Conservation (phyloP, 768 basidiomycete genomes). For the Imleria badia region DNA sequence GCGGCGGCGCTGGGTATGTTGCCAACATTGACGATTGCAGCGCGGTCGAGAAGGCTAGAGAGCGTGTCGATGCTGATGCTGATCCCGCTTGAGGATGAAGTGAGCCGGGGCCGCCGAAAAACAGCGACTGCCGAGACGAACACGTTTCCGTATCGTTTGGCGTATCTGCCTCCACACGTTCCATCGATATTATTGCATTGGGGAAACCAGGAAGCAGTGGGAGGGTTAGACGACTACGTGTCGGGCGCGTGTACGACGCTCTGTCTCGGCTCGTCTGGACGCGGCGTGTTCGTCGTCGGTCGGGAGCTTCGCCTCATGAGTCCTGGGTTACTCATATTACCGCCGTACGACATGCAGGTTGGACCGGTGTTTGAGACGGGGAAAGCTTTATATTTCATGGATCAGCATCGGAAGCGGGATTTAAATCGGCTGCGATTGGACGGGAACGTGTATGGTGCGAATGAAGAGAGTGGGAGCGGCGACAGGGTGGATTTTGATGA, state of each 20-base stretch:
- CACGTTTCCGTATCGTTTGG: constrained; percentile 24
- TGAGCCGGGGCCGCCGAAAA: not conserved
- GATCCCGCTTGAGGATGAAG: constrained; percentile 17
- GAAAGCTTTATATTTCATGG: constrained; percentile 17
- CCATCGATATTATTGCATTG: not conserved
- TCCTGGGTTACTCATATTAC: constrained; percentile 23
- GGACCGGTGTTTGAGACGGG: constrained; percentile 30
- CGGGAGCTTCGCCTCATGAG: constrained; percentile 23
- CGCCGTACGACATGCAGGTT: constrained; percentile 30
- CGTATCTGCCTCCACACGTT: constrained; percentile 8
- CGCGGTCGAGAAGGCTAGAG: constrained; percentile 12
- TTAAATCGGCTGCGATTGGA: not conserved
- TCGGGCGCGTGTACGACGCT: constrained; percentile 15
- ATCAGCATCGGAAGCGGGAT: not conserved
- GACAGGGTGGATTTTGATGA: constrained; percentile 32
- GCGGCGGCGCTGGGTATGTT: not conserved
- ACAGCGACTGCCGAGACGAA: not conserved
- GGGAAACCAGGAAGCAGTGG: not conserved
- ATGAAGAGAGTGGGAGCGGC: not conserved
- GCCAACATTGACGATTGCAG: constrained; percentile 28
- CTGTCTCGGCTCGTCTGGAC: constrained; percentile 28
- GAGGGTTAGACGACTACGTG: not conserved
- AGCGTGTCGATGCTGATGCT: constrained; percentile 26
- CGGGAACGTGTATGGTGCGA: not conserved
- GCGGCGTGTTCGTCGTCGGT: constrained; percentile 27